These are phyloP conservation scores for Lepraria neglecta DNA, from an alignment of 495 filamentous ascomycete species.

Conservation along the genomic window DNA sequence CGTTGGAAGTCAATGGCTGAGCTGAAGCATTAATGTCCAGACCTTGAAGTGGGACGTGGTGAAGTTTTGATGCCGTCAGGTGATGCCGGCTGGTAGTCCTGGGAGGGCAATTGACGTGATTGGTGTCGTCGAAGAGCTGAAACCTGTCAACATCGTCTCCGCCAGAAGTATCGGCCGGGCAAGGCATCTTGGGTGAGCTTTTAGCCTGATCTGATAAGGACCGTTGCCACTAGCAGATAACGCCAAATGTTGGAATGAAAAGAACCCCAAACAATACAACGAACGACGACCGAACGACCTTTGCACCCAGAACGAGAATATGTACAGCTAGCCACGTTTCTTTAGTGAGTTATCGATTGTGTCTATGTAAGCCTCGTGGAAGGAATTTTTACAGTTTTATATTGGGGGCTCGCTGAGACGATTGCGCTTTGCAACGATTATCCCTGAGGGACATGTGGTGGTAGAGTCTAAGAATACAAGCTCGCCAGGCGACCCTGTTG, in stretches of 20 bases:
- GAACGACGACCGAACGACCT: neutral
- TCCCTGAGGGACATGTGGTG: constrained; percentile 7
- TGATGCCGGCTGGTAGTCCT: constrained; percentile 22
- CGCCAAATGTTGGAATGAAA: neutral
- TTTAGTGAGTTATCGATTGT: neutral
- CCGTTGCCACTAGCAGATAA: constrained; percentile 12
- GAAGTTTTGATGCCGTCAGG: constrained; percentile 27
- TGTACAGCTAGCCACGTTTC: constrained; percentile 8
- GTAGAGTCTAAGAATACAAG: constrained; percentile 14
- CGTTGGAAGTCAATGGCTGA: constrained; percentile 19
- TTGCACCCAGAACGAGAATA: neutral
- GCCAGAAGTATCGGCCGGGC: constrained; percentile 13
- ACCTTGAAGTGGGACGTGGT: constrained; percentile 23
- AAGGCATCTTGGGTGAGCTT: constrained; percentile 14
- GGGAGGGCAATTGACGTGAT: constrained; percentile 21
- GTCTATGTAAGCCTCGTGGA: constrained; percentile 3
- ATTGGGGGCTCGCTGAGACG: neutral
- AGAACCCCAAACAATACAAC: neutral
- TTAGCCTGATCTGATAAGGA: constrained; percentile 12
- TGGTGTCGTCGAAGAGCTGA: constrained; percentile 22
- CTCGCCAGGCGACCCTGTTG: constrained; percentile 19
- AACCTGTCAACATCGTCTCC: constrained; percentile 20
- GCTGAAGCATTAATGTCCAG: constrained; percentile 17
- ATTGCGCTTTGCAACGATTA: neutral
- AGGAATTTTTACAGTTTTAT: constrained; percentile 6